Base-by-base conservation (phyloP, 2,329 filamentous ascomycete genomes). In the Alternaria solani region DNA sequence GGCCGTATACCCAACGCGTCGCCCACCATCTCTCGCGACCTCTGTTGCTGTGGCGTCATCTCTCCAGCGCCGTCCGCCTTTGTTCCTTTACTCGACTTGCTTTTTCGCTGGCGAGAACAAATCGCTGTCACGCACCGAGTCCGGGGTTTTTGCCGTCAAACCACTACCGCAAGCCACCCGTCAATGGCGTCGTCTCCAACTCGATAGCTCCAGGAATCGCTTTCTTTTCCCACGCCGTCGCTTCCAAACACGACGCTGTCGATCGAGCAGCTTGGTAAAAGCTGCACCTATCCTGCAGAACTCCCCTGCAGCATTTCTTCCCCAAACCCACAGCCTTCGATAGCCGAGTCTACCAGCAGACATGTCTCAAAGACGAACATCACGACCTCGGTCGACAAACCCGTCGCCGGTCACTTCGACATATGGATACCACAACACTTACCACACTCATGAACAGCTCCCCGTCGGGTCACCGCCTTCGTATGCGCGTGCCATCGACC, bases 361-460 rank as follows among this genome's bases (percentile, higher is more conserved):
- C 48, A 51, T 54, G 55, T 34, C 63, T 20, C 61, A 55, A 20
- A 55, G 56, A 51, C 64, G 66, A 12, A 44, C 55, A 30, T 32
- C 58, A 39, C 62, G 65, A 16, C 53, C 58, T 43, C 68, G 71
- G 47, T 55, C 70, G 44, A 64, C 59, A 43, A 68, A 67, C 57
- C 36, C 62, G 11, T 47, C 67, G 46, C 62, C 67, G 7, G 55
- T 66, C 28, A 63, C 69, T 32, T 75, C 72, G 18, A 77, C 71
- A 36, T 79, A 79, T 59, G 78, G 78, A 53, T 80, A 80, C 68
- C 77, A 80, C 73, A 79, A 80, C 66, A 79, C 77, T 48, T 80
- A 79, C 68, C 78, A 79, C 66, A 78, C 76, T 11, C 77, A 79
- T 59, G 67, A 71, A 23, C 69, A 72, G 41, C 65, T 75, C 11